Conservation (phyloP, 2,329 filamentous ascomycete species). For the Mycogone perniciosa region DNA sequence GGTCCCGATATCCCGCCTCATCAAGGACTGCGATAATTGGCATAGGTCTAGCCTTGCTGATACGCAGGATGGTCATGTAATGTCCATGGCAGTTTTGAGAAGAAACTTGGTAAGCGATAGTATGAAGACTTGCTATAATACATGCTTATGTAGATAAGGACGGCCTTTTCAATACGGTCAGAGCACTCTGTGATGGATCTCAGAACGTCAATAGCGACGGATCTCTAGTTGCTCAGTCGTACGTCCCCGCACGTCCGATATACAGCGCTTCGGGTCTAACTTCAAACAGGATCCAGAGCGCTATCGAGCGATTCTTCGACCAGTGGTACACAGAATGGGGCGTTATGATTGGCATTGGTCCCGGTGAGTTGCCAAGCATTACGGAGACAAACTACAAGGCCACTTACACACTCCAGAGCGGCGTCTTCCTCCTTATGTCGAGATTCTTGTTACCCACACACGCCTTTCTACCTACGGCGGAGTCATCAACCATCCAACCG, state of each 20-base stretch:
- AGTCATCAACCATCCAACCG: conserved; percentile 68
- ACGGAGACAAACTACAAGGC: not conserved
- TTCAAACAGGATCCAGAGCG: conserved; percentile 40
- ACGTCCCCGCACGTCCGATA: conserved; percentile 13
- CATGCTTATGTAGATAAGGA: conserved; percentile 31
- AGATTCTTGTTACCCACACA: conserved; percentile 67
- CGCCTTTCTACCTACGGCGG: conserved; percentile 67
- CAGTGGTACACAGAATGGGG: conserved; percentile 60
- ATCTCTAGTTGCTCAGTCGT: conserved; percentile 47
- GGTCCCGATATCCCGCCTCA: conserved; percentile 58
- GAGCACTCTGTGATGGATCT: conserved; percentile 54
- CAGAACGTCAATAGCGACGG: conserved; percentile 44
- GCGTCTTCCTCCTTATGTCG: conserved; percentile 63
- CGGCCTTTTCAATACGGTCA: conserved; percentile 50
- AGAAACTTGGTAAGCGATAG: conserved; percentile 51
- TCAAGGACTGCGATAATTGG: conserved; percentile 65
- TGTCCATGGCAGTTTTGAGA: conserved; percentile 64
- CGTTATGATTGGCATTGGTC: conserved; percentile 47
- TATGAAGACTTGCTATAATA: not conserved
- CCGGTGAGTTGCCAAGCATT: conserved; percentile 29
- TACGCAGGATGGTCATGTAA: conserved; percentile 61
- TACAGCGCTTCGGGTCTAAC: conserved; percentile 17
- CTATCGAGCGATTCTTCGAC: conserved; percentile 60
- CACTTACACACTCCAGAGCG: conserved; percentile 30
- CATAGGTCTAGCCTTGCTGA: conserved; percentile 58